phyloP scores from a whole-genome alignment of 116 monocot species.

The Dioscorea cayenensis region DNA sequence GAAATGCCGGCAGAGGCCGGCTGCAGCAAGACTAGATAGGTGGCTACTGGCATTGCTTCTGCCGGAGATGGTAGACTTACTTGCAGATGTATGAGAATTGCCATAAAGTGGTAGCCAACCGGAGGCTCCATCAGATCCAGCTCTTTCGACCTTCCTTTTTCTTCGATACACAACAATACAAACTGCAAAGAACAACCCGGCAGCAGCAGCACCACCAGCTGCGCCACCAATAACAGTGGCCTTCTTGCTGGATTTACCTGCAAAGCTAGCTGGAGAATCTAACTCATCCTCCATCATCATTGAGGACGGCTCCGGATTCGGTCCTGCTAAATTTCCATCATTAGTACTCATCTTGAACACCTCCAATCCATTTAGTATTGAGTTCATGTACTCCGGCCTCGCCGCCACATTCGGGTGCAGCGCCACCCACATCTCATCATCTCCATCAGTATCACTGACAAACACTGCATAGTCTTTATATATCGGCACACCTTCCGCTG shows the following conservation, averaged over 20 bases:
- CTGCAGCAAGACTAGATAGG: constrained; percentile 34
- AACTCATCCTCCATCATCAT: constrained; percentile 28
- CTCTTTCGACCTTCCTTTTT: constrained; percentile 17
- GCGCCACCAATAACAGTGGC: constrained; percentile 16
- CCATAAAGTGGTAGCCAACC: constrained; percentile 54
- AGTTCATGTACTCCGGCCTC: constrained; percentile 58
- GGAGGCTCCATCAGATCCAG: constrained; percentile 4
- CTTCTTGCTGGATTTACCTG: neutral
- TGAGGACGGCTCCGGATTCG: constrained; percentile 44
- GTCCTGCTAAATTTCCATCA: constrained; percentile 52
- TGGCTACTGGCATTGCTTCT: constrained; percentile 43
- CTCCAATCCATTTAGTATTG: constrained; percentile 75
- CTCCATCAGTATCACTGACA: constrained; percentile 31
- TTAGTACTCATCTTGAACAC: constrained; percentile 58
- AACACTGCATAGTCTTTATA: constrained; percentile 66
- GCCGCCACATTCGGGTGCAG: constrained; percentile 39
- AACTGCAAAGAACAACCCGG: constrained; percentile 23
- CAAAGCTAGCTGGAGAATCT: neutral
- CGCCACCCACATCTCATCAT: constrained; percentile 60
- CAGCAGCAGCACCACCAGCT: constrained; percentile 26
- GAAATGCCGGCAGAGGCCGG: constrained; percentile 46
- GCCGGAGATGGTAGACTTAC: constrained; percentile 45
- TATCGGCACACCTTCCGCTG: constrained; percentile 33
- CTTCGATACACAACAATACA: constrained; percentile 28
- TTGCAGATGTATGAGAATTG: constrained; percentile 23